These are phyloP conservation scores for Diutina scorzettiae DNA, from an alignment of 1,139 yeast species.

Conservation along the genomic window DNA sequence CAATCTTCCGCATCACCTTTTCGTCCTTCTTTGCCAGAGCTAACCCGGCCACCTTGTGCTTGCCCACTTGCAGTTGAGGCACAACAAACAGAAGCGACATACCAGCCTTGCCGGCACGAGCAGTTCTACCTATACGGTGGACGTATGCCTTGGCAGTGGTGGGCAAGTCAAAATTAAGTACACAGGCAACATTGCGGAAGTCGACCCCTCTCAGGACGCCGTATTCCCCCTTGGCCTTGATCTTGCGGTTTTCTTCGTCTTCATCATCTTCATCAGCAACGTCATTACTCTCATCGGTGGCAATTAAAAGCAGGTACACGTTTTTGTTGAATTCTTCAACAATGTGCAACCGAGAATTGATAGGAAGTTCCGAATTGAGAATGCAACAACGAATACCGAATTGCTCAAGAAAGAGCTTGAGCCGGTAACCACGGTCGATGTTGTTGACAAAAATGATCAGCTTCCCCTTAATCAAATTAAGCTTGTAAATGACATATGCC, in stretches of 20 bases:
- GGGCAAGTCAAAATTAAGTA: constrained; percentile 89
- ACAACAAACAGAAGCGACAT: constrained; percentile 91
- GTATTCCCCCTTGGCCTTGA: constrained; percentile 48
- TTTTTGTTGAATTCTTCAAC: constrained; percentile 92
- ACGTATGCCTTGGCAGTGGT: constrained; percentile 81
- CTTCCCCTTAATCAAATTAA: constrained; percentile 83
- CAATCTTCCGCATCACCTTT: constrained; percentile 64
- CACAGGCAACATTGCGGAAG: constrained; percentile 93
- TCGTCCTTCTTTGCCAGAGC: constrained; percentile 74
- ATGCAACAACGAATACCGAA: constrained; percentile 87
- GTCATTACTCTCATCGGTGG: constrained; percentile 82
- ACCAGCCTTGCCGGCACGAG: constrained; percentile 94
- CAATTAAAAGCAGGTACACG: constrained; percentile 77
- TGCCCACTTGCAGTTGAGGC: constrained; percentile 73
- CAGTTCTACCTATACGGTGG: constrained; percentile 95
- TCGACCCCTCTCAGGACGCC: constrained; percentile 98
- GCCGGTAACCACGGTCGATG: constrained; percentile 89
- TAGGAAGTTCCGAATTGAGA: constrained; percentile 84
- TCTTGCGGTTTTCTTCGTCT: constrained; percentile 12
- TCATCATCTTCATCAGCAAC: constrained; percentile 13
- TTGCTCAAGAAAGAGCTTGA: constrained; percentile 84
- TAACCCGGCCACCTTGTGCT: constrained; percentile 72
- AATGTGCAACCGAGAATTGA: constrained; percentile 86
- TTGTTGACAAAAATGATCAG: constrained; percentile 84
- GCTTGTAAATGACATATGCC: constrained; percentile 83